Percentiles rank a stretch among this genome's conserved stretches.
phyloP scores from a whole-genome alignment of 1,284 basidiomycete species.

The Apiotrichum akiyoshidainum region DNA sequence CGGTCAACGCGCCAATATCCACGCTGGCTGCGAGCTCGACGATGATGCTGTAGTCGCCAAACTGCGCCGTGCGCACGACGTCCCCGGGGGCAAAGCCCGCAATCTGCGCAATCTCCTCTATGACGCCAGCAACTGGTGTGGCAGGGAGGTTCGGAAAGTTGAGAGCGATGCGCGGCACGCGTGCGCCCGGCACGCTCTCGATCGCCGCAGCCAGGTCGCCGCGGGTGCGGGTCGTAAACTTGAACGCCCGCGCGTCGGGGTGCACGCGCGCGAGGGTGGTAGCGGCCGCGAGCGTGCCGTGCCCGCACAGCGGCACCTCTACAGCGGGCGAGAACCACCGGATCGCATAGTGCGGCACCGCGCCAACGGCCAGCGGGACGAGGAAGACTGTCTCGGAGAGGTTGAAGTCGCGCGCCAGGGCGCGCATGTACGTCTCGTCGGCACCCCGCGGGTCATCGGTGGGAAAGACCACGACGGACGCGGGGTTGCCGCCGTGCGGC shows the following conservation, averaged over 20 bases:
- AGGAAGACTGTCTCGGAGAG: constrained; percentile 34
- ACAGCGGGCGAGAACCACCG: constrained; percentile 33
- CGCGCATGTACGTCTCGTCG: constrained; percentile 26
- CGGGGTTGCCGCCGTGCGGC: constrained; percentile 33
- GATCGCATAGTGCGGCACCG: constrained; percentile 2
- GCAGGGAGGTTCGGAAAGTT: no score
- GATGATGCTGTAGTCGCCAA: no score
- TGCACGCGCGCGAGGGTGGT: constrained; percentile 15
- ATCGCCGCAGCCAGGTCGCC: no score
- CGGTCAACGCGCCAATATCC: no score
- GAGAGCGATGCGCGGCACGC: no score
- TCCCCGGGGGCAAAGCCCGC: no score
- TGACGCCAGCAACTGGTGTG: no score
- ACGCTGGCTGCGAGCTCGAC: no score
- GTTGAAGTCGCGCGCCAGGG: constrained; percentile 30
- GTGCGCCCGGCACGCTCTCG: no score
- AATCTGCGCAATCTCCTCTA: no score
- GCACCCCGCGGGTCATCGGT: constrained; percentile 11
- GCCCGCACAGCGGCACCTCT: constrained; percentile 36
- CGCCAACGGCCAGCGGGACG: neutral
- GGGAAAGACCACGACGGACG: constrained; percentile 32
- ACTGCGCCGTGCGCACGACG: no score
- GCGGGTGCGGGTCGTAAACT: no score
- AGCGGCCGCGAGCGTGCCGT: constrained; percentile 33
- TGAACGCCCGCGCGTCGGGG: constrained; percentile 9